A percentile compares a stretch with the other conserved stretches of the same genome.
phyloP scores from a whole-genome alignment of 164 flowering plant genomes.

The Nymphaea thermarum region DNA sequence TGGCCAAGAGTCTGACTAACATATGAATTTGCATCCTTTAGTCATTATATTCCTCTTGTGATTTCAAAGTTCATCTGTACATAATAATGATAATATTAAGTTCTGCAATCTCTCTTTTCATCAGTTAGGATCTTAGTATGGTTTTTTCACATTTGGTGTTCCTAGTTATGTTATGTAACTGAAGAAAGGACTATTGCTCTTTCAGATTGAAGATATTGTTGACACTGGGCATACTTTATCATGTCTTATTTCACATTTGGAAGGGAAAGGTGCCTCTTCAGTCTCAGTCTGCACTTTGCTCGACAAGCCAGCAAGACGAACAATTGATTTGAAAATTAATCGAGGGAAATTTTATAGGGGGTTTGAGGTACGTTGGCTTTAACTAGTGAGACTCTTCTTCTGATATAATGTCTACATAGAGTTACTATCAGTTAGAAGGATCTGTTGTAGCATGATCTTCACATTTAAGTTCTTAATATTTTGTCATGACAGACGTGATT shows the following conservation, averaged over 20 bases:
- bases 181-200: not conserved
- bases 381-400: not conserved
- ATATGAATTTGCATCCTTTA: too few relatives aligned
- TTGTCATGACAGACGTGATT: not conserved
- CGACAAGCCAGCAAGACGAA: slow-evolving; percentile 71
- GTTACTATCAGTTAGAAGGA: too few relatives aligned
- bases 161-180: too few relatives aligned
- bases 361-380: slow-evolving; percentile 44
- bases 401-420: not conserved
- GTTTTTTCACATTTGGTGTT: too few relatives aligned
- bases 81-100: too few relatives aligned
- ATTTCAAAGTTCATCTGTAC: too few relatives aligned
- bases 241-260: slow-evolving; percentile 46
- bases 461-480: not conserved
- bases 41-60: too few relatives aligned
- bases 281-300: slow-evolving; percentile 88
- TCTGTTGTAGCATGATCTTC: not conserved
- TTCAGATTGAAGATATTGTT: slow-evolving; percentile 89
- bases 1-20: too few relatives aligned
- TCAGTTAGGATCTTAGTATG: too few relatives aligned
- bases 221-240: slow-evolving; percentile 81
- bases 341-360: slow-evolving; percentile 84
- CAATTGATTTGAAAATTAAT: slow-evolving; percentile 47
- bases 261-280: slow-evolving; percentile 64
- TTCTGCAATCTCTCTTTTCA: too few relatives aligned